These are phyloP conservation scores for Nakazawaea ishiwadae DNA, from an alignment of 805 yeast genomes.

Conservation along the genomic window DNA sequence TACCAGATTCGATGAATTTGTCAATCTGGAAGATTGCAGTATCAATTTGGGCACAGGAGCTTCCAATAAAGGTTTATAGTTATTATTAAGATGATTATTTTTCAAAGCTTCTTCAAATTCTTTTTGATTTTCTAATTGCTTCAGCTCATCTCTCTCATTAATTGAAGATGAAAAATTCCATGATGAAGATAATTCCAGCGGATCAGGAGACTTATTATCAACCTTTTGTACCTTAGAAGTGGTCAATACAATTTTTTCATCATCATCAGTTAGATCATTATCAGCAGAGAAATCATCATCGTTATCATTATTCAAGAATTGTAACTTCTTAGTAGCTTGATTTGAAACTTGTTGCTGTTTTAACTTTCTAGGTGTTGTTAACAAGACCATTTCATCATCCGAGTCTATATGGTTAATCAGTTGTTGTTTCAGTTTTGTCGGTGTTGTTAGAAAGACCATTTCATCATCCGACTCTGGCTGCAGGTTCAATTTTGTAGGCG, in stretches of 20 bases:
- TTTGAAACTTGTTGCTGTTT: background rate
- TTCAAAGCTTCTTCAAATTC: background rate
- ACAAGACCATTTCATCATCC: slow-evolving; percentile 3
- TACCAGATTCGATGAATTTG: background rate
- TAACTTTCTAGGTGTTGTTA: slow-evolving; percentile 2
- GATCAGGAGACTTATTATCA: background rate
- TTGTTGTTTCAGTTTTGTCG: background rate
- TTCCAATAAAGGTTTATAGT: background rate
- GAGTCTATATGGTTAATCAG: too few species aligned
- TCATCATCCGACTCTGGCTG: too few species aligned
- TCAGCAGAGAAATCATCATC: background rate
- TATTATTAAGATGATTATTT: background rate
- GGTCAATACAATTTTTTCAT: too few species aligned
- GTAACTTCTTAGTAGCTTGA: background rate
- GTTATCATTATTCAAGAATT: background rate
- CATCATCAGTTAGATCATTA: too few species aligned
- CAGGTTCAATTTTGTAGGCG: too few species aligned
- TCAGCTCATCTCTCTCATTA: background rate
- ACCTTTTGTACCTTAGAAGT: background rate
- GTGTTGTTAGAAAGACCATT: slow-evolving; percentile 1
- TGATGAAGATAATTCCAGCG: background rate
- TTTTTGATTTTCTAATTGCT: background rate
- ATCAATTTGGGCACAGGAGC: background rate
- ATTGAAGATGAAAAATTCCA: slow-evolving; percentile 1
- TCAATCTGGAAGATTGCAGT: background rate